Percentiles rank a stretch among this genome's conserved stretches.
Evolutionary conservation across 2,329 filamentous ascomycete genomes (phyloP).

Genomic region (Pseudocercospora ulei): DNA sequence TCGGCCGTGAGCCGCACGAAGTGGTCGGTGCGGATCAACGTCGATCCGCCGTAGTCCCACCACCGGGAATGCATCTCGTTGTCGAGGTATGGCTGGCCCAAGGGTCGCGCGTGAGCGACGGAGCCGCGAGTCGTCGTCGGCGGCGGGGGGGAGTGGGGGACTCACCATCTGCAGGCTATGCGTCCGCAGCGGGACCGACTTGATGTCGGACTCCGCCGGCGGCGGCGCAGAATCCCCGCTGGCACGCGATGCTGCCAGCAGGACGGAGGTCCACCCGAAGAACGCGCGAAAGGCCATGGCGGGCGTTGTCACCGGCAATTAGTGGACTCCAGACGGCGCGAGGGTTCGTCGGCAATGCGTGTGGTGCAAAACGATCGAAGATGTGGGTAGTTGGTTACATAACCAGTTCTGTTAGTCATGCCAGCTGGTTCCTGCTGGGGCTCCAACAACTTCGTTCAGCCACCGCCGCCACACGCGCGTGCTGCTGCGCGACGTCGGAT

Average conservation of each 20-base stretch:
- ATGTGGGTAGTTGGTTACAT: too few species aligned
- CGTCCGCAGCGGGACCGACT: constrained; percentile 33
- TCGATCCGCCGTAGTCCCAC: constrained; percentile 98
- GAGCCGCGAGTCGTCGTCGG: too few species aligned
- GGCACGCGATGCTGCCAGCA: constrained; percentile 32
- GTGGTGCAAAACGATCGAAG: not conserved
- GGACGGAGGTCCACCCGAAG: constrained; percentile 23
- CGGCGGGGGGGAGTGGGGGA: too few species aligned
- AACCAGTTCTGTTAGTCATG: too few species aligned
- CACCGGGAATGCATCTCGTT: constrained; percentile 96
- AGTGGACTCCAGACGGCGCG: too few species aligned
- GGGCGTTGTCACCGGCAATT: constrained; percentile 5
- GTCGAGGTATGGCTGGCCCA: constrained; percentile 76
- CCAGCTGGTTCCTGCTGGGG: constrained; percentile 1
- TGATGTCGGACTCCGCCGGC: constrained; percentile 29
- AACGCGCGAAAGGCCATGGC: constrained; percentile 22
- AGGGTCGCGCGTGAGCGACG: too few species aligned
- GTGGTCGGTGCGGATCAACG: constrained; percentile 64
- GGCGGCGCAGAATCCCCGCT: constrained; percentile 22
- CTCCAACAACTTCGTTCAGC: not conserved
- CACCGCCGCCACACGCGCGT: not conserved
- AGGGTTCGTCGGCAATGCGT: constrained; percentile 4
- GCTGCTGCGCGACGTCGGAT: too few species aligned
- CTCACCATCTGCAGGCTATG: constrained; percentile 31
- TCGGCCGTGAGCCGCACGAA: constrained; percentile 91